These are phyloP conservation scores for Phyllostachys edulis DNA, from an alignment of 176 grass and related monocot species.

Conservation along the genomic window DNA sequence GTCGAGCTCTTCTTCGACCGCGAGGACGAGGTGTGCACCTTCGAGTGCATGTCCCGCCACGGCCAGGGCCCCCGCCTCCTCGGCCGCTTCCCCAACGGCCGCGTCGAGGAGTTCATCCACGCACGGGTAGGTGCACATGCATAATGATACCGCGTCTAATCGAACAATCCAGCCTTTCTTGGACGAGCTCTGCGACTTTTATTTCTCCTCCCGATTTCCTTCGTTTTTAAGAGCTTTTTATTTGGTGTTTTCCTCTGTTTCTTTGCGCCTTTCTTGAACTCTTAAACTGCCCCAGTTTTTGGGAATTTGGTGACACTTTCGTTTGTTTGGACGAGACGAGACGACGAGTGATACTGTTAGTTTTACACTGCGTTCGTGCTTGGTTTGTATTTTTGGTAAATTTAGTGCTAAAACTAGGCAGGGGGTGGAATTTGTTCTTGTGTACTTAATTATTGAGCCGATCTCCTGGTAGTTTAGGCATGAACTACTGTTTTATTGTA, in stretches of 20 bases:
- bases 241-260: not conserved
- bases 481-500: not conserved
- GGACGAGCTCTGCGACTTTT: not conserved
- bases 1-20: constrained; percentile 89
- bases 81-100: constrained; percentile 80
- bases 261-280: not conserved
- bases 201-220: not conserved
- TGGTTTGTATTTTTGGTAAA: not conserved
- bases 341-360: not conserved
- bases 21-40: constrained; percentile 86
- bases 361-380: not conserved
- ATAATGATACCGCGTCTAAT: not conserved
- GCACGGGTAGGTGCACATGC: constrained; percentile 61
- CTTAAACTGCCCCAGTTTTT: not conserved
- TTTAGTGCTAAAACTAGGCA: not conserved
- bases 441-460: not conserved
- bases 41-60: constrained; percentile 94
- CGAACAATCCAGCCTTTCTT: not conserved
- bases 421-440: constrained; percentile 19
- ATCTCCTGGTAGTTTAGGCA: not conserved
- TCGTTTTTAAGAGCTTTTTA: not conserved
- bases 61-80: constrained; percentile 91
- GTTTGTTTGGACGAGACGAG: not conserved
- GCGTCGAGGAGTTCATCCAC: constrained; percentile 99
- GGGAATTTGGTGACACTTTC: not conserved